Evolutionary conservation across 805 yeast species (phyloP).

Genomic region (Tetrapisispora pingtungensis): DNA sequence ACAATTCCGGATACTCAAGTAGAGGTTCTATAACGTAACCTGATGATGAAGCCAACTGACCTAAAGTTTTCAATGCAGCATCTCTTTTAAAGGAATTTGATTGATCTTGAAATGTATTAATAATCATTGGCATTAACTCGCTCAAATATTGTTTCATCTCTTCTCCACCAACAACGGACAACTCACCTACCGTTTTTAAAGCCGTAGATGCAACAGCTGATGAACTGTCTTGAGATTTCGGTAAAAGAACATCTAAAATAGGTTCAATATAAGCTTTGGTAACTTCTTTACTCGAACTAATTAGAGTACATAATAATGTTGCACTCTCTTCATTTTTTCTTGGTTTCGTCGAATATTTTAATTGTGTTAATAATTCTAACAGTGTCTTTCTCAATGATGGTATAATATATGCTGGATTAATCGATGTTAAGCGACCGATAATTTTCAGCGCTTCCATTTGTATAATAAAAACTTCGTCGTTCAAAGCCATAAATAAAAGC

Average conservation of each 20-base stretch:
- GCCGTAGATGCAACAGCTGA: conserved; percentile 82
- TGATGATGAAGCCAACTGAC: conserved; percentile 80
- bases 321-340: conserved; percentile 83
- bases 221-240: conserved; percentile 60
- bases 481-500: conserved; percentile 73
- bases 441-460: conserved; percentile 68
- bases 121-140: conserved; percentile 74
- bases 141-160: conserved; percentile 63
- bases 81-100: conserved; percentile 80
- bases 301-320: conserved; percentile 56
- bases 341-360: conserved; percentile 71
- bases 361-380: conserved; percentile 72
- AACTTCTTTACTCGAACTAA: conserved; percentile 69
- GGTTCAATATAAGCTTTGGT: conserved; percentile 87
- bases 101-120: conserved; percentile 87
- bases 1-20: conserved; percentile 79
- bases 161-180: conserved; percentile 82
- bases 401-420: conserved; percentile 91
- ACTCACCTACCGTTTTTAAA: conserved; percentile 77
- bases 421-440: conserved; percentile 72
- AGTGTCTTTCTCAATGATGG: conserved; percentile 84
- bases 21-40: conserved; percentile 94
- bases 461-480: conserved; percentile 82
- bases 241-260: conserved; percentile 73
- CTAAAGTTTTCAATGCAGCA: conserved; percentile 79